Percentiles rank a stretch among this genome's conserved stretches.
These are phyloP conservation scores for Aspergillus ellipticus DNA, from an alignment of 495 filamentous ascomycete species.

Conservation along the genomic window DNA sequence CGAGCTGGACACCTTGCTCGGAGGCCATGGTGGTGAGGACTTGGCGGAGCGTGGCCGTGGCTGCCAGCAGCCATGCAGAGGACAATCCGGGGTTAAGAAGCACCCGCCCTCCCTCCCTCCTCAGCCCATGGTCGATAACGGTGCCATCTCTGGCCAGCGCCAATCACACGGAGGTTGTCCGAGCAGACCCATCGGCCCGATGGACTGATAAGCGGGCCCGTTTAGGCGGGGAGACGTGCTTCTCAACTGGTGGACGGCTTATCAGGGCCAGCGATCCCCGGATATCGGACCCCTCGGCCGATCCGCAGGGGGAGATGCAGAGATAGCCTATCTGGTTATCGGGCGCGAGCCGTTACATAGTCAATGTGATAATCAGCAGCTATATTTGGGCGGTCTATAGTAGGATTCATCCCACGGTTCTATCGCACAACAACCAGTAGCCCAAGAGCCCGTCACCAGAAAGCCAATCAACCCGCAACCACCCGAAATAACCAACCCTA, in stretches of 20 bases:
- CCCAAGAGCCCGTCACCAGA: too few relatives aligned
- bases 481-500: too few relatives aligned
- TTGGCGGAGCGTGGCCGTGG: not conserved
- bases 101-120: not conserved
- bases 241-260: too few relatives aligned
- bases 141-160: not conserved
- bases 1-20: not conserved
- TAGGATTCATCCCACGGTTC: too few relatives aligned
- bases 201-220: conserved; percentile 2
- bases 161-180: not conserved
- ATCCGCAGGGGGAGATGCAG: not conserved
- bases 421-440: too few relatives aligned
- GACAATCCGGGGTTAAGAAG: not conserved
- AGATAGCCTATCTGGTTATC: too few relatives aligned
- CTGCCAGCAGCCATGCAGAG: too few relatives aligned
- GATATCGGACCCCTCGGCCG: not conserved
- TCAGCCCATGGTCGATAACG: not conserved
- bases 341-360: too few relatives aligned
- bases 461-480: too few relatives aligned
- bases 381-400: too few relatives aligned
- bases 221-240: too few relatives aligned
- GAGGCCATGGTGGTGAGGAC: not conserved
- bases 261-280: not conserved
- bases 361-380: too few relatives aligned
- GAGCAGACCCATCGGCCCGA: not conserved